These are phyloP conservation scores for Ophiostoma perfectum DNA, from an alignment of 2,329 filamentous ascomycete genomes.

Conservation along the genomic window DNA sequence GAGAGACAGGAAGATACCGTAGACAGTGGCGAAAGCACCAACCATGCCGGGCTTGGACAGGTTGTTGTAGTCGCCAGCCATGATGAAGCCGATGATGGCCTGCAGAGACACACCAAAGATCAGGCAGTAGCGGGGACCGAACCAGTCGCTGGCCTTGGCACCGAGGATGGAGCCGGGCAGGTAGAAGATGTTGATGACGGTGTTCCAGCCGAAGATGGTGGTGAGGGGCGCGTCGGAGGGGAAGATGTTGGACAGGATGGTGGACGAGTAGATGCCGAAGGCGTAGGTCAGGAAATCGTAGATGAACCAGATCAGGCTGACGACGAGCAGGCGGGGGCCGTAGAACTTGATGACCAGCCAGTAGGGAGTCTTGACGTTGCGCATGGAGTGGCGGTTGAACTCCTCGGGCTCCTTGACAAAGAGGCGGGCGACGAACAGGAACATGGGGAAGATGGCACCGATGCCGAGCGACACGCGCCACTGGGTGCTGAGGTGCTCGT, in stretches of 20 bases:
- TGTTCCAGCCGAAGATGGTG: constrained; percentile 81
- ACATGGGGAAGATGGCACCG: constrained; percentile 69
- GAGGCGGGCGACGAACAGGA: constrained; percentile 64
- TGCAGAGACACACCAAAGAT: constrained; percentile 66
- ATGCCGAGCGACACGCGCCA: constrained; percentile 80
- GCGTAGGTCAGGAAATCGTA: constrained; percentile 81
- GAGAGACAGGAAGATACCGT: constrained; percentile 70
- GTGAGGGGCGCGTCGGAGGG: constrained; percentile 56
- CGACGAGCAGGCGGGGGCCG: constrained; percentile 63
- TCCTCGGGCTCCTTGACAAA: constrained; percentile 74
- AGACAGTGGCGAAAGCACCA: constrained; percentile 71
- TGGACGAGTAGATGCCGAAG: constrained; percentile 77
- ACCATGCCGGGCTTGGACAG: constrained; percentile 64
- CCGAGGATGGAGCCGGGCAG: constrained; percentile 76
- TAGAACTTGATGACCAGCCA: constrained; percentile 59
- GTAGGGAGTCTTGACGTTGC: constrained; percentile 53
- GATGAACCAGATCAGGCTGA: constrained; percentile 77
- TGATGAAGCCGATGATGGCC: constrained; percentile 77
- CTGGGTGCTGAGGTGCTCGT: constrained; percentile 62
- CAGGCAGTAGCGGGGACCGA: constrained; percentile 73
- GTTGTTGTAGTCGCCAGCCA: constrained; percentile 70
- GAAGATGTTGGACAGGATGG: constrained; percentile 64
- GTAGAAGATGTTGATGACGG: constrained; percentile 82
- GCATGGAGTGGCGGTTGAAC: constrained; percentile 66
- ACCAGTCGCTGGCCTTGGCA: constrained; percentile 68